A percentile compares a stretch with the other conserved stretches of the same genome.
phyloP scores from a whole-genome alignment of 2,329 filamentous ascomycete genomes.

The Aspergillus pseudonomiae region DNA sequence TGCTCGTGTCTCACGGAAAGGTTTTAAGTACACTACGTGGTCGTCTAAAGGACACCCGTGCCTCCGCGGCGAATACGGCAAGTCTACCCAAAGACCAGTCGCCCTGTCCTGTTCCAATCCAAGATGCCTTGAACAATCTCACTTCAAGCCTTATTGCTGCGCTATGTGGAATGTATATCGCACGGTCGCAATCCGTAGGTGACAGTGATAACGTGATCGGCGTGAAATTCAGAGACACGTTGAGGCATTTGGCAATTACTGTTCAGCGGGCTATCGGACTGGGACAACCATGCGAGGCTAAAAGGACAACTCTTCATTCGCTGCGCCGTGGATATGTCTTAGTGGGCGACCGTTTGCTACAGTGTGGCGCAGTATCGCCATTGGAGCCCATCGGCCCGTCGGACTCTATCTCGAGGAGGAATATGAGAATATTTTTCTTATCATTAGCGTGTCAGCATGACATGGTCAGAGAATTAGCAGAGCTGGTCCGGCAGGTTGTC shows the following conservation, averaged over 20 bases:
- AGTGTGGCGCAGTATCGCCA: slow-evolving; percentile 27
- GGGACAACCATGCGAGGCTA: slow-evolving; percentile 7
- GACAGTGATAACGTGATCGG: slow-evolving; percentile 17
- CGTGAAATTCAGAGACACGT: slow-evolving; percentile 29
- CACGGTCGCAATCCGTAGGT: slow-evolving; percentile 30
- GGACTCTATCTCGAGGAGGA: slow-evolving; percentile 21
- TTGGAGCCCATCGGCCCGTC: slow-evolving; percentile 10
- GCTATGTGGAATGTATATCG: slow-evolving; percentile 42
- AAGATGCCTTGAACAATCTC: slow-evolving; percentile 42
- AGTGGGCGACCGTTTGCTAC: slow-evolving; percentile 34
- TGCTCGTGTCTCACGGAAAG: not conserved
- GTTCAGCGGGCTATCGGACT: slow-evolving; percentile 29
- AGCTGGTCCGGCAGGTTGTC: slow-evolving; percentile 38
- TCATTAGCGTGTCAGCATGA: slow-evolving; percentile 33
- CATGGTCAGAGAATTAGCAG: slow-evolving; percentile 38
- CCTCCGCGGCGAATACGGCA: slow-evolving; percentile 17
- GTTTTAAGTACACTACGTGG: not conserved
- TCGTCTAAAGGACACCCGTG: slow-evolving; percentile 21
- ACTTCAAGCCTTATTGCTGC: slow-evolving; percentile 38
- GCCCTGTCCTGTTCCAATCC: slow-evolving; percentile 36
- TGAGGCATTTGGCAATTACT: slow-evolving; percentile 26
- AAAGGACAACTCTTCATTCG: slow-evolving; percentile 25
- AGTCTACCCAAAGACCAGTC: slow-evolving; percentile 10
- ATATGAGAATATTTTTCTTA: slow-evolving; percentile 35
- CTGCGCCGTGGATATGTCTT: slow-evolving; percentile 39